Base-by-base conservation (phyloP, 2,329 filamentous ascomycete species). In the Ophiostoma australiae region DNA sequence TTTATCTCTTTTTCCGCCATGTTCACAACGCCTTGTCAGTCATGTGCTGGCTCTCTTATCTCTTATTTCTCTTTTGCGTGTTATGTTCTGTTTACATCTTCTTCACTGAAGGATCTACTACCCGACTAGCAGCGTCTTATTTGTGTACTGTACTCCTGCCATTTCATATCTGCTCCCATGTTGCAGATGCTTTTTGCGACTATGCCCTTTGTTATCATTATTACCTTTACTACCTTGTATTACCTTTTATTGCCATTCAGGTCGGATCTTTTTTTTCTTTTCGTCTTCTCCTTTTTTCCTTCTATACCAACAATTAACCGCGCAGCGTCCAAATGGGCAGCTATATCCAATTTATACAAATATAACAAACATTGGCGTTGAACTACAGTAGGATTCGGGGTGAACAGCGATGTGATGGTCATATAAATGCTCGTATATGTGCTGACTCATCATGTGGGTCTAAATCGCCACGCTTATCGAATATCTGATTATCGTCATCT, bases 91-190 rank as follows among this genome's bases (percentile, higher is more conserved):
- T 41, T 66, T 8, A 55, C 44, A 7, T 35, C 8, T 63, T 65
- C 33, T 39, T 69, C 39, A 61, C 23, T 6, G 58, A 5, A 39
- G 61, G 61, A 65, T 35, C 61, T 37, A 65, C 61, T n/a, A 37
- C 31, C 61, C 33, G 55, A 33, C 33, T 33, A 17, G 1, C 31
- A 66, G 63, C 63, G 63, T 66, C 33, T 66, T 35, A 27, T 65
- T 39, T 66, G 23, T 31, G 8, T 27, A 27, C 4, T 58, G n/a
- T 58, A 5, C 11, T 27, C 7, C 20, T 65, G 10, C 33, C 58
- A 17, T 33, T 65, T 65, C 17, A 37, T 20, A 10, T 37, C 58
- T 58, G 58, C 5, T 61, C 55, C 33, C 27, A 4, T 27, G 20
- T 2, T 8, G 13, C 13, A 61, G 55, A 55, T 2, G 23, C 27